Evolutionary conservation across 768 basidiomycete species (phyloP), one percentile per base, ranked within the genome.

Genomic region (Tremella fuciformis): DNA sequence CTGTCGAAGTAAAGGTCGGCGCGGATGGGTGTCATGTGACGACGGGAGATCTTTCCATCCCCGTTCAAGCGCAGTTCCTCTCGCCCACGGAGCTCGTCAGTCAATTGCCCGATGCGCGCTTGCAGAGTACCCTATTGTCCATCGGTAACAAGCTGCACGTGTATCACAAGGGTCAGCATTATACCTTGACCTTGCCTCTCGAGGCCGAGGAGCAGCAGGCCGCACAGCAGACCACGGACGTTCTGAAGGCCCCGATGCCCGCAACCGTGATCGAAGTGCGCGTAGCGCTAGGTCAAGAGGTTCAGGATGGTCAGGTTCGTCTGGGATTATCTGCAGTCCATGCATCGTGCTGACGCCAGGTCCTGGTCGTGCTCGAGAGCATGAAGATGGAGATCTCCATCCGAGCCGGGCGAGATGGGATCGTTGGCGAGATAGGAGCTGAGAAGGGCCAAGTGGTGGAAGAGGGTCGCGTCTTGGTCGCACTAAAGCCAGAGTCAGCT

Each of bases 371-470:
- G 4, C 78, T 94, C 70, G 92, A 94, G 79, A 94, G 91, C 71
- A 97, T 96, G 92, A 97, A 97, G 84, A 96, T 91, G 63, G 91
- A 94, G 79, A 93, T 88, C 39, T 88, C 90, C 41, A 76, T 96
- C 63, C 81, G 90, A 54, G 85, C 89, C 13, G 82, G 85, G 59
- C 80, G 79, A 8, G 79, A 82, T 38, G 92, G 91, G 3, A 79
- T 85, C 4, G 86, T 94, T 8, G 84, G 81, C 66, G 80, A 82
- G 46, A 83, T 94, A 13, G 84, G 83, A 13, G 92, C 89, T 70
- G 82, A 79, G 76, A 87, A 88, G 68, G 92, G 92, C 2, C 88
- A 92, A 76, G 90, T 92, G 85, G 91, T 94, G 0, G 87, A 89
- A 64, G 91, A 94, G 51, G 72, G 72, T 11, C 53, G 49, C 21